phyloP scores from a whole-genome alignment of 179 eudicot species.

The Carnegiea gigantea region DNA sequence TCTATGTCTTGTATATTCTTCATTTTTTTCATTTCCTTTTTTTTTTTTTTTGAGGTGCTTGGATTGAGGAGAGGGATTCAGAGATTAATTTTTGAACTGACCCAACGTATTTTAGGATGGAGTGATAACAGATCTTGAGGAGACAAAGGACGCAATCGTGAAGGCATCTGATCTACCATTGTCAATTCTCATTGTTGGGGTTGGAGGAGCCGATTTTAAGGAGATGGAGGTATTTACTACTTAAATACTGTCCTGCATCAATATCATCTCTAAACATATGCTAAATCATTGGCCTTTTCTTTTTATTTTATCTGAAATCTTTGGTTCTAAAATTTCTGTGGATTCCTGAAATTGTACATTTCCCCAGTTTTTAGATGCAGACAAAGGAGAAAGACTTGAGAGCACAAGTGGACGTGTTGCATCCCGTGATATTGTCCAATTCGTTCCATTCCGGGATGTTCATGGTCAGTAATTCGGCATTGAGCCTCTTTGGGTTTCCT shows the following conservation, averaged over 20 bases:
- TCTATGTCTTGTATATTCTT: background rate
- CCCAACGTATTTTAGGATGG: constrained; percentile 66
- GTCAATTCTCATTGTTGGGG: constrained; percentile 97
- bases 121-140: constrained; percentile 98
- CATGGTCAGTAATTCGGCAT: constrained; percentile 49
- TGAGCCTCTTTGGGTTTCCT: background rate
- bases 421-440: constrained; percentile 94
- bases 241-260: background rate
- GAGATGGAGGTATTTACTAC: constrained; percentile 83
- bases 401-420: constrained; percentile 81
- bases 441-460: constrained; percentile 87
- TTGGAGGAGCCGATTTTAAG: constrained; percentile 96
- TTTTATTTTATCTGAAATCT: background rate
- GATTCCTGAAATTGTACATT: background rate
- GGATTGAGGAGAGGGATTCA: background rate
- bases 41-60: background rate
- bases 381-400: constrained; percentile 77
- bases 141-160: constrained; percentile 96
- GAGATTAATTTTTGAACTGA: background rate
- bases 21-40: no score
- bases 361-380: constrained; percentile 76
- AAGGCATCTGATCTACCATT: constrained; percentile 92
- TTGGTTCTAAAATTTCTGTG: background rate
- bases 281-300: background rate
- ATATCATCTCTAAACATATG: background rate